These are phyloP conservation scores for Zoysia japonica DNA, from an alignment of 176 grass and related monocot genomes.

Conservation along the genomic window DNA sequence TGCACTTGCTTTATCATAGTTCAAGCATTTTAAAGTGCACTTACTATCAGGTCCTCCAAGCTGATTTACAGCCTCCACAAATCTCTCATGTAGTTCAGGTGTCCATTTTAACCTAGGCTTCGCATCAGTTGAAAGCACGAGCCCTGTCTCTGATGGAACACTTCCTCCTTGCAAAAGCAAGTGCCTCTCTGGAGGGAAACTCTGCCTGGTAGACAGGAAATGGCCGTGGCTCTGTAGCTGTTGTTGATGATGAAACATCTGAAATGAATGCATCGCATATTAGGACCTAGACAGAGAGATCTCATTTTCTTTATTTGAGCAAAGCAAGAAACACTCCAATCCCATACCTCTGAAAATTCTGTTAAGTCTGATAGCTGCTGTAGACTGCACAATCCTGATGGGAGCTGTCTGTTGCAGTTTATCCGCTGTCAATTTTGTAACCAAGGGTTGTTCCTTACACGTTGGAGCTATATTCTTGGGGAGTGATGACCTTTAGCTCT, in stretches of 20 bases:
- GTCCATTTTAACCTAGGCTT: constrained; percentile 99
- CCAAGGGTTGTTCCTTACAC: constrained; percentile 20
- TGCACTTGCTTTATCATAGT: constrained; percentile 13
- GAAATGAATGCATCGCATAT: constrained; percentile 44
- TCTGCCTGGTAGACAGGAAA: constrained; percentile 68
- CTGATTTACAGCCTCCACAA: constrained; percentile 81
- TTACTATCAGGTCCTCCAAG: constrained; percentile 97
- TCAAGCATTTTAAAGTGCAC: constrained; percentile 45
- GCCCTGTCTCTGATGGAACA: constrained; percentile 68
- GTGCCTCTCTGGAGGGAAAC: constrained; percentile 69
- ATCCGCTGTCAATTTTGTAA: constrained; percentile 33
- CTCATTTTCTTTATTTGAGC: constrained; percentile 32
- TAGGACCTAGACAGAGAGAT: constrained; percentile 35
- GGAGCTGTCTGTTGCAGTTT: constrained; percentile 41
- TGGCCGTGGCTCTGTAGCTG: constrained; percentile 67
- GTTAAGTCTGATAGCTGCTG: constrained; percentile 34
- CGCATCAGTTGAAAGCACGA: constrained; percentile 96
- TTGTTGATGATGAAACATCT: constrained; percentile 62
- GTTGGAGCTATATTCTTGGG: constrained; percentile 43
- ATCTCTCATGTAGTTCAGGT: constrained; percentile 84
- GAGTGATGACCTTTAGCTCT: constrained; percentile 24
- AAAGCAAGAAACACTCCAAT: constrained; percentile 40
- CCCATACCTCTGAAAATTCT: constrained; percentile 49
- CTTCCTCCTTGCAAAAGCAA: constrained; percentile 64
- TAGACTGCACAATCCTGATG: constrained; percentile 31